These are phyloP conservation scores for Cercis canadensis DNA, from an alignment of 306 rosid species.

Conservation along the genomic window DNA sequence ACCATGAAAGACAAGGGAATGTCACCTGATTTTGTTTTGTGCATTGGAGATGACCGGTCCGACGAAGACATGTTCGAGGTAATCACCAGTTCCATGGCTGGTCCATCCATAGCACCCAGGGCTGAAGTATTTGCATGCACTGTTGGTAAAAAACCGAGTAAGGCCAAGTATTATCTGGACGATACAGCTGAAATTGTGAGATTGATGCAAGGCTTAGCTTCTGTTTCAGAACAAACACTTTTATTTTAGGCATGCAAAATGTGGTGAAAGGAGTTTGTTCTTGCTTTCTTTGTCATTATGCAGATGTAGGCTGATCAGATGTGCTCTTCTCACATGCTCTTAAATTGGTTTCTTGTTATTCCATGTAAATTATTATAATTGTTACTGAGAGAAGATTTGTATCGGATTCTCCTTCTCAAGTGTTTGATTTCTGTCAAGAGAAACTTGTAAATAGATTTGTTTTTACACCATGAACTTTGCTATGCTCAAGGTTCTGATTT, in stretches of 20 bases:
- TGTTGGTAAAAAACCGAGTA: constrained; percentile 67
- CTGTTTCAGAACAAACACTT: constrained; percentile 57
- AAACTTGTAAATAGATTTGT: constrained; percentile 53
- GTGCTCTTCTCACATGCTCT: constrained; percentile 33
- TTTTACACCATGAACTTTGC: constrained; percentile 39
- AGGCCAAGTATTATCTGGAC: constrained; percentile 77
- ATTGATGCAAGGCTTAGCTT: constrained; percentile 78
- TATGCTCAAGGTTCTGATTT: constrained; percentile 1
- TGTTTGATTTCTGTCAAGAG: constrained; percentile 29
- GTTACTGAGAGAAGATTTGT: constrained; percentile 38
- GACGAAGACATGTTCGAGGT: constrained; percentile 89
- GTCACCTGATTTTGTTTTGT: constrained; percentile 68
- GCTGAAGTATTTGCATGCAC: constrained; percentile 80
- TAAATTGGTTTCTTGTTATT: constrained; percentile 25
- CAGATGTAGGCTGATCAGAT: constrained; percentile 34
- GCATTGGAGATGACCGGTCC: constrained; percentile 78
- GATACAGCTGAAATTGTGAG: constrained; percentile 70
- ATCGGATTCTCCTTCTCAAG: constrained; percentile 18
- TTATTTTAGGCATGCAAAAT: constrained; percentile 29
- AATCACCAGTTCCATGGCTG: constrained; percentile 53
- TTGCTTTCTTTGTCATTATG: constrained; percentile 33
- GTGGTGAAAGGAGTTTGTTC: constrained; percentile 26
- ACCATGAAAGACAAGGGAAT: constrained; percentile 59
- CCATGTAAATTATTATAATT: constrained; percentile 46
- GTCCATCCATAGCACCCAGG: constrained; percentile 55